These are phyloP conservation scores for Pugionium dolabratum DNA, from an alignment of 345 rosid species.

Conservation along the genomic window DNA sequence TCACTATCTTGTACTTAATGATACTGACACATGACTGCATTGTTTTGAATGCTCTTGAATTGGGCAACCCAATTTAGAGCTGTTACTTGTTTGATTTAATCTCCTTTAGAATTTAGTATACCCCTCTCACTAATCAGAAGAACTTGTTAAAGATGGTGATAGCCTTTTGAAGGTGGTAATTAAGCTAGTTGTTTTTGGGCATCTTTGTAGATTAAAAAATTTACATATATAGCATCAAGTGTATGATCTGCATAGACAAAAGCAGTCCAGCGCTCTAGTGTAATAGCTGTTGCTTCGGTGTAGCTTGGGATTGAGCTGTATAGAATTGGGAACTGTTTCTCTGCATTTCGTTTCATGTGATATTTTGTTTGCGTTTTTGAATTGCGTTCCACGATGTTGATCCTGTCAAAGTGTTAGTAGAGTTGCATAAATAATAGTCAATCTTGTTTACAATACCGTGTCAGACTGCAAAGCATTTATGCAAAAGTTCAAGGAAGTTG, in stretches of 20 bases:
- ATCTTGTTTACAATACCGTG: neutral
- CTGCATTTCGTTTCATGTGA: neutral
- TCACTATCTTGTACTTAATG: slow-evolving; percentile 3
- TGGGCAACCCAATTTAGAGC: neutral
- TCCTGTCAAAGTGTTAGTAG: neutral
- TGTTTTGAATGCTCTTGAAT: neutral
- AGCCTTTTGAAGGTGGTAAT: neutral
- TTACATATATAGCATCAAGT: neutral
- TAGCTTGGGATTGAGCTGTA: neutral
- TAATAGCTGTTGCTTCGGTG: neutral
- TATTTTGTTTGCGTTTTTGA: slow-evolving; percentile 7
- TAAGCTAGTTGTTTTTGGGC: neutral
- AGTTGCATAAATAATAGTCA: neutral
- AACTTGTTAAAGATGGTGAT: neutral
- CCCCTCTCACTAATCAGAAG: neutral
- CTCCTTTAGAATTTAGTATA: neutral
- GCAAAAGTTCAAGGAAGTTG: no score
- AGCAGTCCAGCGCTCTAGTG: neutral
- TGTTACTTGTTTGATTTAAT: no score
- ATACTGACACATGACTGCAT: neutral
- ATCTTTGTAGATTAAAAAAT: neutral
- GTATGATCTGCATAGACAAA: neutral
- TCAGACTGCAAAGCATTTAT: slow-evolving; percentile 43
- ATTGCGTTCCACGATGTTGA: neutral
- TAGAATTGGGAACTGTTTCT: neutral